Evolutionary conservation across 352 stramenopile genomes (phyloP), one percentile per base, ranked within the genome.

Genomic region (Phytopythium oedochilum): DNA sequence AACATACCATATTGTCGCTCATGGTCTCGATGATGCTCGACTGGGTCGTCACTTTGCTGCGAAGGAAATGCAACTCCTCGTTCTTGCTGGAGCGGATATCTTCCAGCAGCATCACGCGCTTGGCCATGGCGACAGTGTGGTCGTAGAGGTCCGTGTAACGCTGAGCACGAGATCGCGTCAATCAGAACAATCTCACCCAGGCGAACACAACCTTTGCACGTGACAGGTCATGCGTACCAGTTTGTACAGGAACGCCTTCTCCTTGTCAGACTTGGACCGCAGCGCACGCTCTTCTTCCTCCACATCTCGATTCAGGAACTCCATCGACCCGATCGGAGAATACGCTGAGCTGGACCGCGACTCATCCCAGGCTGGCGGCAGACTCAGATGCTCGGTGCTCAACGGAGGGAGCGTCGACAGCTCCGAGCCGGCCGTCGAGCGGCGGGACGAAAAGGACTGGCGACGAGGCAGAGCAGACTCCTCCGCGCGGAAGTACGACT

Each of bases 101-200:
- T 49, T 89, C 73, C 22, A 92, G 59, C 14, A 64, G 45, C 26
- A 68, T 66, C 20, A 87, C 59, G 32, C 74, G 77, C 7, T 71
- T 70, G 20, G 78, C 60, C 8, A 88, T 52, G 7, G 67, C 55
- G 12, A 84, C 78, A 0, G 71, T 73, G 28, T 87, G 64, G 42
- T 78, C 78, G 34, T 89, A 89, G 43, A 70, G 82, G 29, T 92
- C 82, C 17, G 75, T 78, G 52, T 89, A 92, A 20, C 73, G 71
- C 78, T 91, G 45, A 15, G 36, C 11, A 40, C 28, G 12, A 25
- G 1, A 15, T 10, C 9, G 38, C 20, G 12, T 6, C 20, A 18
- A 23, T 42, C 11, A 20, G 36, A 42, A 42, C 36, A 14, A 31
- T 3, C 10, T 9, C n/a, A 50, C 26, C 5, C 7, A 34, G 4